Percentiles rank a stretch among this genome's conserved stretches.
These are phyloP conservation scores for Clonostachys sp. DNA, from an alignment of 2,329 filamentous ascomycete genomes.

Conservation along the genomic window DNA sequence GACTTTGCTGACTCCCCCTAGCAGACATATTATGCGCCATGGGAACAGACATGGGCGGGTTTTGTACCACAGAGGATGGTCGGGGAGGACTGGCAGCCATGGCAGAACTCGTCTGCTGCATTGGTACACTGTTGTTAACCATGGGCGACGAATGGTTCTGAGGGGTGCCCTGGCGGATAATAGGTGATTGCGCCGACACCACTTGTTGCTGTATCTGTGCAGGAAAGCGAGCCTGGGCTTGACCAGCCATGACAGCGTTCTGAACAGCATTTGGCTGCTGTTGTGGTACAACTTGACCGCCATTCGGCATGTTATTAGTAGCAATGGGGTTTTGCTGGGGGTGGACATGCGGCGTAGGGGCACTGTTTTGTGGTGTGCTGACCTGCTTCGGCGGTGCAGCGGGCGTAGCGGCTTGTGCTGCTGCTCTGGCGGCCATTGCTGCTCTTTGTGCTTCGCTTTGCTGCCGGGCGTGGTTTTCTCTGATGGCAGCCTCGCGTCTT, in stretches of 20 bases:
- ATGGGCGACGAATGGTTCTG: conserved; percentile 63
- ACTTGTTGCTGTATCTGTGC: conserved; percentile 50
- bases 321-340: conserved; percentile 23
- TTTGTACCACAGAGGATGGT: conserved; percentile 62
- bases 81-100: conserved; percentile 65
- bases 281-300: conserved; percentile 28
- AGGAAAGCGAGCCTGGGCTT: conserved; percentile 38
- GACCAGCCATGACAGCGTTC: conserved; percentile 1
- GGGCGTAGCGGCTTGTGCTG: conserved; percentile 10
- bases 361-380: conserved; percentile 13
- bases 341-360: conserved; percentile 20
- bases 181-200: conserved; percentile 63
- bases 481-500: conserved; percentile 25
- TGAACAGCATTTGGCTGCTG: conserved; percentile 25
- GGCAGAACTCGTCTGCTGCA: conserved; percentile 62
- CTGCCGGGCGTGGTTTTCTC: conserved; percentile 27
- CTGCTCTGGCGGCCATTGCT: conserved; percentile 20
- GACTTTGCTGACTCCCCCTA: conserved; percentile 62
- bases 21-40: conserved; percentile 61
- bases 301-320: conserved; percentile 16
- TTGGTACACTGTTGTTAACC: conserved; percentile 48
- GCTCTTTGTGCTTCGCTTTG: conserved; percentile 25
- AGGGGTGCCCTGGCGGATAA: conserved; percentile 58
- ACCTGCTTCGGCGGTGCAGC: conserved; percentile 11
- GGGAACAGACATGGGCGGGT: conserved; percentile 51